Evolutionary conservation across 352 stramenopile species (phyloP).

Genomic region (Phytophthora foliorum): DNA sequence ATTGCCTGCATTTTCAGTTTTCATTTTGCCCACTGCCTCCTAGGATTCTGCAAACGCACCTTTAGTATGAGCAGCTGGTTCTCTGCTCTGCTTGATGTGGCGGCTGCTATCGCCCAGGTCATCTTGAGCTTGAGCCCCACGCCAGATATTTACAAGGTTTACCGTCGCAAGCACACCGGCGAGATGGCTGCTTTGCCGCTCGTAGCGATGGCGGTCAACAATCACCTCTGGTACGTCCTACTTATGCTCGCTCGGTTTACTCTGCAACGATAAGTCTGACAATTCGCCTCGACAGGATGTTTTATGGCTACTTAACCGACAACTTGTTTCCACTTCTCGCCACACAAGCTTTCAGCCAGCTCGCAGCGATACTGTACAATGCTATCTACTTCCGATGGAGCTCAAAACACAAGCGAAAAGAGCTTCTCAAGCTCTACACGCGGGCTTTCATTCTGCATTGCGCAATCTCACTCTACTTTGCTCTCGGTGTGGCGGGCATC

Average conservation of each 20-base stretch:
- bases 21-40: neutral
- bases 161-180: slow-evolving; percentile 25
- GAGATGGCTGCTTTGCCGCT: slow-evolving; percentile 40
- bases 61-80: slow-evolving; percentile 17
- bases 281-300: slow-evolving; percentile 9
- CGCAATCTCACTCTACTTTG: slow-evolving; percentile 17
- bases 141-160: slow-evolving; percentile 24
- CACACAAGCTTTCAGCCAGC: slow-evolving; percentile 16
- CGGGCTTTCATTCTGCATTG: slow-evolving; percentile 7
- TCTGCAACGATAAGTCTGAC: neutral
- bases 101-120: slow-evolving; percentile 26
- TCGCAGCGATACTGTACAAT: slow-evolving; percentile 14
- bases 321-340: slow-evolving; percentile 31
- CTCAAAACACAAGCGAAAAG: neutral
- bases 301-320: slow-evolving; percentile 27
- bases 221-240: slow-evolving; percentile 34
- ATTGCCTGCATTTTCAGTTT: neutral
- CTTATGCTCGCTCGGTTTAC: neutral
- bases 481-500: slow-evolving; percentile 1
- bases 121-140: slow-evolving; percentile 32
- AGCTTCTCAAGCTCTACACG: slow-evolving; percentile 14
- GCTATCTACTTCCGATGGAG: slow-evolving; percentile 25
- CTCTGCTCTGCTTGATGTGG: slow-evolving; percentile 7
- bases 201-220: slow-evolving; percentile 40
- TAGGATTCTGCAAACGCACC: neutral